These are phyloP conservation scores for Gamsiella multidivaricata DNA, from an alignment of 192 early-diverging fungal species.

Conservation along the genomic window DNA sequence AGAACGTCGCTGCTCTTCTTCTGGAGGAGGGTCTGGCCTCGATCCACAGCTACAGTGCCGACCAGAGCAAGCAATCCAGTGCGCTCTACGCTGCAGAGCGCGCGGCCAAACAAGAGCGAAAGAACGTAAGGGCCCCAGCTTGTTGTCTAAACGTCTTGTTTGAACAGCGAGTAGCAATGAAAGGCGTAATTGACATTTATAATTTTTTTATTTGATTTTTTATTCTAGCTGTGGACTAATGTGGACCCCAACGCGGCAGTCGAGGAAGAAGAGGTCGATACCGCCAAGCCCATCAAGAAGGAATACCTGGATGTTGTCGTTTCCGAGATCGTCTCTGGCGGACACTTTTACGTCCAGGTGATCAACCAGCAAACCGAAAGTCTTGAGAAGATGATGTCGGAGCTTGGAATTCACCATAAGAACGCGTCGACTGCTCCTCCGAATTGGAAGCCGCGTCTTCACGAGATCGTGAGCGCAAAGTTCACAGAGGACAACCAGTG, in stretches of 20 bases:
- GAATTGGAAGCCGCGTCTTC: constrained; percentile 68
- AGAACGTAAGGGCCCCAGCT: constrained; percentile 88
- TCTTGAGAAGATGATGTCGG: constrained; percentile 88
- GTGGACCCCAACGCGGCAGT: constrained; percentile 54
- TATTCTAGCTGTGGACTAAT: constrained; percentile 61
- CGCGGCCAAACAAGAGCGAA: constrained; percentile 71
- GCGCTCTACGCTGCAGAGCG: constrained; percentile 84
- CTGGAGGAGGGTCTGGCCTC: constrained; percentile 85
- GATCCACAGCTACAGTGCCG: constrained; percentile 87
- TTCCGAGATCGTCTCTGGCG: constrained; percentile 70
- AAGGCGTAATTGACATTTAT: too few species aligned
- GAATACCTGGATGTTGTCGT: constrained; percentile 83
- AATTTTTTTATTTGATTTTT: background rate
- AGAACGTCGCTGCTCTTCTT: constrained; percentile 81
- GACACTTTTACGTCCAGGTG: constrained; percentile 74
- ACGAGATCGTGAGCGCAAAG: constrained; percentile 82
- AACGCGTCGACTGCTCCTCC: constrained; percentile 37
- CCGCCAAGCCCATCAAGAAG: constrained; percentile 61
- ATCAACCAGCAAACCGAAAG: constrained; percentile 65
- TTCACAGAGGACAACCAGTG: constrained; percentile 91
- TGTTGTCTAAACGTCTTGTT: too few species aligned
- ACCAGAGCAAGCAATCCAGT: constrained; percentile 76
- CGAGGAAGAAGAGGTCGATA: constrained; percentile 60
- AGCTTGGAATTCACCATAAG: constrained; percentile 75
- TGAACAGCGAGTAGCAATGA: too few species aligned